Conservation (phyloP, 2,329 filamentous ascomycete genomes). For the Hyphodiscus sp. region DNA sequence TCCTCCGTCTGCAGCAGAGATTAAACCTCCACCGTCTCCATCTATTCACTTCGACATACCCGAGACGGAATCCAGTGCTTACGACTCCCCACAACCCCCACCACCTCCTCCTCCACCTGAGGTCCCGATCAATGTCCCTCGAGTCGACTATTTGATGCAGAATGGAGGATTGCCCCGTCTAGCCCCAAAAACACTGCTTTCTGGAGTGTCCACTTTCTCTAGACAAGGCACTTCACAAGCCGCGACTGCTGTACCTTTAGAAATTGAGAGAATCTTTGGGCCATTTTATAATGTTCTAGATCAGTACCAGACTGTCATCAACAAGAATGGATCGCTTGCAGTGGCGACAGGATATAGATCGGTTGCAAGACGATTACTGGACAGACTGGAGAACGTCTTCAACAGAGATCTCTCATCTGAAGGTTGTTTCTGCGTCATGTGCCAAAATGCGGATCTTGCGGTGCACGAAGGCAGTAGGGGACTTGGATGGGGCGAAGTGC, state of each 20-base stretch:
- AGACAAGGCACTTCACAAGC: constrained; percentile 40
- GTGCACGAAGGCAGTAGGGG: constrained; percentile 49
- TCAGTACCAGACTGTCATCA: constrained; percentile 76
- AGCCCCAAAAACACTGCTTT: constrained; percentile 68
- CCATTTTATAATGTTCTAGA: constrained; percentile 79
- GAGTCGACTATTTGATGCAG: constrained; percentile 87
- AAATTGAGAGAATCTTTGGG: constrained; percentile 70
- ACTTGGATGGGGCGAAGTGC: constrained; percentile 89
- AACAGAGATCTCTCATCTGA: constrained; percentile 83
- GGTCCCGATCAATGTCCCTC: constrained; percentile 60
- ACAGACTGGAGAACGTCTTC: constrained; percentile 90
- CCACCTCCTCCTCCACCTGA: constrained; percentile 62
- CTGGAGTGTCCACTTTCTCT: constrained; percentile 45
- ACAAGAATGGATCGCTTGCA: constrained; percentile 80
- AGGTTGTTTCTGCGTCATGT: constrained; percentile 82
- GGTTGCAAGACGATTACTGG: constrained; percentile 81
- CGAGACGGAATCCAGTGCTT: constrained; percentile 22
- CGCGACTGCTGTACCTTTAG: constrained; percentile 34
- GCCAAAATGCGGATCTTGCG: constrained; percentile 47
- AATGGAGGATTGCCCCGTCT: constrained; percentile 73
- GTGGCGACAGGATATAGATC: constrained; percentile 94
- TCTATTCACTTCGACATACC: constrained; percentile 33
- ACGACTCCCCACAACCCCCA: constrained; percentile 44
- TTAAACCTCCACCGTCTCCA: constrained; percentile 28
- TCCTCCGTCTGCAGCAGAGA: constrained; percentile 17